Conservation (phyloP, 306 rosid genomes). For the Crotalaria pallida region DNA sequence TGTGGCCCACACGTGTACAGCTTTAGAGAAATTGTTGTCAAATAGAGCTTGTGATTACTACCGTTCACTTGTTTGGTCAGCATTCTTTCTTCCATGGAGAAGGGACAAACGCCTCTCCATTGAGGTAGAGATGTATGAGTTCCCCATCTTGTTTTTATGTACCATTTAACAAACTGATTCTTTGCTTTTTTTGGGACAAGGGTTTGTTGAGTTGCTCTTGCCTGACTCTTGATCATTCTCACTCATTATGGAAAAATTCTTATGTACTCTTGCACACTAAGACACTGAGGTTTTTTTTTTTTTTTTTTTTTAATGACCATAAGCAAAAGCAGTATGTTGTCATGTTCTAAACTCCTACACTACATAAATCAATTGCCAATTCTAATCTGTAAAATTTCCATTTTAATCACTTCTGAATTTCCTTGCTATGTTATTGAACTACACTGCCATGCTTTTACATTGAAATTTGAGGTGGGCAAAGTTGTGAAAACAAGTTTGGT, state of each 20-base stretch:
- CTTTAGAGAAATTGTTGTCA: conserved; percentile 12
- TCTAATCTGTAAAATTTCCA: neutral
- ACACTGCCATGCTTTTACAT: neutral
- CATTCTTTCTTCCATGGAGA: conserved; percentile 13
- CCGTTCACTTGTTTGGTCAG: conserved; percentile 10
- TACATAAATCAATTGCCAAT: neutral
- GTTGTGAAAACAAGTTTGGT: neutral
- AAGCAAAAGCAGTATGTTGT: neutral
- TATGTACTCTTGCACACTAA: neutral
- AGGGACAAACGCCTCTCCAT: neutral
- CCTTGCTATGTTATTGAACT: neutral
- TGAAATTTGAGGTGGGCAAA: neutral
- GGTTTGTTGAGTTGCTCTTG: conserved; percentile 20
- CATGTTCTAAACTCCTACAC: neutral
- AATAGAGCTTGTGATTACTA: conserved; percentile 4
- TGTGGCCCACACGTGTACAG: conserved; percentile 21
- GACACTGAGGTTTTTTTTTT: neutral
- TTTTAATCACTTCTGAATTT: neutral
- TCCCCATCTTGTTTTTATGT: conserved; percentile 3
- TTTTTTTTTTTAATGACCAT: neutral
- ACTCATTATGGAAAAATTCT: neutral
- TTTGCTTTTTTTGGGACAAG: neutral
- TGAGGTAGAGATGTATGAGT: conserved; percentile 8
- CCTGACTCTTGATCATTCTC: neutral
- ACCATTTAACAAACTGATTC: conserved; percentile 3